Percentiles rank a stretch among this genome's conserved stretches.
Evolutionary conservation across 331 rosid genomes (phyloP).

Genomic region (Stylosanthes scabra): DNA sequence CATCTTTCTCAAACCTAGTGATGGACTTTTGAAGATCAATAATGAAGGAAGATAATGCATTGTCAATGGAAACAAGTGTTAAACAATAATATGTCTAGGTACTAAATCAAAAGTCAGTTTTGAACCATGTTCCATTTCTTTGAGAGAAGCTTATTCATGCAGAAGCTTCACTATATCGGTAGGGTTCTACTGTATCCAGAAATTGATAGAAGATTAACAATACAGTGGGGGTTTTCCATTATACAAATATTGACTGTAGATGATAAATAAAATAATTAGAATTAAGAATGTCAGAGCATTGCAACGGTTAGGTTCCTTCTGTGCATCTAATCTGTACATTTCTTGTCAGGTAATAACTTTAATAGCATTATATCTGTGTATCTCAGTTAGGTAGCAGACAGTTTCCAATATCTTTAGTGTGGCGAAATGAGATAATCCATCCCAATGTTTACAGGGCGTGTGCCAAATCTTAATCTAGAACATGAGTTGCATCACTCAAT

Average conservation of each 20-base stretch:
- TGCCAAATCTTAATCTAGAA: background rate
- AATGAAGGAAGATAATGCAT: constrained; percentile 16
- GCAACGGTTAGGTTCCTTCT: background rate
- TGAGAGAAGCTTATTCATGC: background rate
- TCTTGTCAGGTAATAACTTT: background rate
- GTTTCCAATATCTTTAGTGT: background rate
- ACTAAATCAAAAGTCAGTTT: background rate
- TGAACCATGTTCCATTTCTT: constrained; percentile 1
- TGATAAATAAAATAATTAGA: constrained; percentile 9
- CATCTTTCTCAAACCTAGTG: constrained; percentile 4
- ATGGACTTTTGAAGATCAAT: constrained; percentile 30
- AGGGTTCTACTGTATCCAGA: background rate
- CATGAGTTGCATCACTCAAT: background rate
- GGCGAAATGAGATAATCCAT: background rate
- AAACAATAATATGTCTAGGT: background rate
- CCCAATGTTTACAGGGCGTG: background rate
- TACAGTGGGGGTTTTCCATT: background rate
- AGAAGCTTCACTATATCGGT: background rate
- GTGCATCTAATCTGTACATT: background rate
- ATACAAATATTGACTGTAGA: background rate
- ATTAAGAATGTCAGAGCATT: background rate
- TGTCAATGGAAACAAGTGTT: constrained; percentile 5
- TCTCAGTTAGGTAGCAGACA: background rate
- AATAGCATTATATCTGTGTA: background rate
- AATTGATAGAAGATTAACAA: too few relatives aligned